phyloP scores from a whole-genome alignment of 225 moss, liverwort and hornwort genomes.

The Sphagnum contortum region DNA sequence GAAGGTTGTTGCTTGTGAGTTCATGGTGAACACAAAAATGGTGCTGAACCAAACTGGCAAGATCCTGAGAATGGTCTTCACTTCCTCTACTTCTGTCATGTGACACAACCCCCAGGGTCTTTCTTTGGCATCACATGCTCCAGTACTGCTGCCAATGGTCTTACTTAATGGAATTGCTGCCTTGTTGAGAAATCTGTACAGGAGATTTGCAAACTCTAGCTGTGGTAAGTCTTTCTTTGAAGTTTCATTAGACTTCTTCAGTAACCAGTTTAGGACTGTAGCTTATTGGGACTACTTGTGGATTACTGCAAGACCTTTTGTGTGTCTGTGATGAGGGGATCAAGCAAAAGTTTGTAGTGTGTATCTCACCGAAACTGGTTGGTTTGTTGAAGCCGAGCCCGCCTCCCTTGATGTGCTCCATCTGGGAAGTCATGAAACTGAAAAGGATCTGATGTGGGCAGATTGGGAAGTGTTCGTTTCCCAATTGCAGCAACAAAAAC shows the following conservation, averaged over 20 bases:
- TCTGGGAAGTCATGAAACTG: slow-evolving; percentile 8
- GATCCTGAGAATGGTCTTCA: slow-evolving; percentile 26
- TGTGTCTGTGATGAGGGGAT: no score
- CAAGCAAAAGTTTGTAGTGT: background rate
- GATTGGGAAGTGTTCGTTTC: slow-evolving; percentile 12
- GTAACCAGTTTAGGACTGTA: background rate
- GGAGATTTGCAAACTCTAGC: background rate
- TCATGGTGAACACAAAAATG: slow-evolving; percentile 30
- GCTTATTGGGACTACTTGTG: background rate
- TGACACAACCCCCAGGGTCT: slow-evolving; percentile 26
- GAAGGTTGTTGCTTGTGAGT: slow-evolving; percentile 27
- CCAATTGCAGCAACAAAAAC: slow-evolving; percentile 20
- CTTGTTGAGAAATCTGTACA: slow-evolving; percentile 35
- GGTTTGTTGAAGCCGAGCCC: slow-evolving; percentile 17
- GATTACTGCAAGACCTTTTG: background rate
- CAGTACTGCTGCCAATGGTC: slow-evolving; percentile 9
- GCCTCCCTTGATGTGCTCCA: background rate
- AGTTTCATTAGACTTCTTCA: background rate
- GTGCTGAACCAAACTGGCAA: slow-evolving; percentile 31
- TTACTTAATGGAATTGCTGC: slow-evolving; percentile 29
- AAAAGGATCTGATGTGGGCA: slow-evolving; percentile 12
- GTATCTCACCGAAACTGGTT: slow-evolving; percentile 28
- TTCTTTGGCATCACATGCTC: no score
- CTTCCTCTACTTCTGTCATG: slow-evolving; percentile 32
- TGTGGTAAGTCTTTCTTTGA: background rate